Base-by-base conservation (phyloP, 139 green algal genomes). In the Chlamydomonas urium region DNA sequence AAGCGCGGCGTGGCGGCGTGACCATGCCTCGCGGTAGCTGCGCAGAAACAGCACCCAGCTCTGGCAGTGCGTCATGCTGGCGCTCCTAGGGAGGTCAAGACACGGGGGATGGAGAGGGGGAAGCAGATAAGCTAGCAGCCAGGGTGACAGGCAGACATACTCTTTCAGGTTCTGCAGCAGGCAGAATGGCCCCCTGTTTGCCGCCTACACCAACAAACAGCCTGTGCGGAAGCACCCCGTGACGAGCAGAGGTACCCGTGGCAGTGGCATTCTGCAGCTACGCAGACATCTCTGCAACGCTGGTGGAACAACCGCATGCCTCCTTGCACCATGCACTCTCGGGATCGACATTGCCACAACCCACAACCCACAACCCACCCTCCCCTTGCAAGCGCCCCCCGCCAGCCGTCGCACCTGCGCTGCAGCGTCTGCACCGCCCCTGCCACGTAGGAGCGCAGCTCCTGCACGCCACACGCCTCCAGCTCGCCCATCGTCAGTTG, bases 21-120 rank as follows among this genome's bases (percentile, higher is more conserved):
- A 34, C 77, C 77, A 83, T 24, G 68, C 61, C 29, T 71, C 62
- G 2, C 65, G 77, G 60, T 83, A 83, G n/a, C 48, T 74, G 66
- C 48, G 4, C 14, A 83, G 61, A n/a, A 83, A 53, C 28, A 32
- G 28, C 3, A 47, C 47, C 72, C 72, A 79, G 26, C n/a, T 21
- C 26, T 32, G 53, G 53, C 29, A 34, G n/a, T 8, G 10, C 10
- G 53, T 34, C 53, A 63, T 36, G 24, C 53, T 33, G 29, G 53
- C 17, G 53, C 26, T 63, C 53, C 53, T 63, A 33, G 21, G 21
- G 17, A 56, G 17, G 17, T 26, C 21, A 21, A 56, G 45, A 56
- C 42, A 8, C 8, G 42, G 14, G 42, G 42, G 10, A 50, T 8
- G 42, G 14, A 50, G 42, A 50, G 42, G 10, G 14, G 14, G 42